Base-by-base conservation (phyloP, 1,284 basidiomycete species). In the Ustilago cynodontis region DNA sequence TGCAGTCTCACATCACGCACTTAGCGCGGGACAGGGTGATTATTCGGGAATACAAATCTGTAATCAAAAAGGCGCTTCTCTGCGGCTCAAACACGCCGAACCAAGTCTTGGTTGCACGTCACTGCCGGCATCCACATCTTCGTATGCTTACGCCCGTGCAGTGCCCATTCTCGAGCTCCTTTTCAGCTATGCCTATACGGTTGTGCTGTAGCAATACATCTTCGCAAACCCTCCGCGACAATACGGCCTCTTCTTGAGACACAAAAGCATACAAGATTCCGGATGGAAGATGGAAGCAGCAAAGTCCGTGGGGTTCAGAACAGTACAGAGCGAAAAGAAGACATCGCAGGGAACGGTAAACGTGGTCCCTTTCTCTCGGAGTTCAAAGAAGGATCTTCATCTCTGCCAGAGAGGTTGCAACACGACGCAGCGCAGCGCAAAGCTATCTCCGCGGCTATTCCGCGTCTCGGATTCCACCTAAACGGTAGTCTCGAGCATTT, bases 121-220 rank as follows among this genome's bases (percentile, higher is more conserved):
- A 54, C 24, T 54, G 24, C 52, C 52, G 52, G 52, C 52, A 54
- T 39, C 33, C 35, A 39, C 9, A 29, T 1, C n/a, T 3, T 35
- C 31, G 20, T 20, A 54, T 54, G 52, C 52, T 54, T 54, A 26
- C 52, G 33, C 35, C 52, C 35, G 52, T 53, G 26, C 28, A 6
- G 5, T n/a, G n/a, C n/a, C 51, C 18, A n/a, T 37, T 9, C 14
- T 37, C 35, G 35, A 10, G 35, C 3, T 20, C 51, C 3, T 29
- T 31, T 7, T 16, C 13, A 41, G 39, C n/a, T 41, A 9, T 45
- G 43, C n/a, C 7, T 45, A 33, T 33, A 6, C 31, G n/a, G 13
- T 41, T 4, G 13, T 41, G 39, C 11, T 33, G 9, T 47, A 47
- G 20, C n/a, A 47, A 3, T 18, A 47, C 45, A 20, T 43, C 41